Evolutionary conservation across 73 alveolate species (phyloP), one percentile per base, ranked within the genome.

Genomic region (Effrenium voratum): DNA sequence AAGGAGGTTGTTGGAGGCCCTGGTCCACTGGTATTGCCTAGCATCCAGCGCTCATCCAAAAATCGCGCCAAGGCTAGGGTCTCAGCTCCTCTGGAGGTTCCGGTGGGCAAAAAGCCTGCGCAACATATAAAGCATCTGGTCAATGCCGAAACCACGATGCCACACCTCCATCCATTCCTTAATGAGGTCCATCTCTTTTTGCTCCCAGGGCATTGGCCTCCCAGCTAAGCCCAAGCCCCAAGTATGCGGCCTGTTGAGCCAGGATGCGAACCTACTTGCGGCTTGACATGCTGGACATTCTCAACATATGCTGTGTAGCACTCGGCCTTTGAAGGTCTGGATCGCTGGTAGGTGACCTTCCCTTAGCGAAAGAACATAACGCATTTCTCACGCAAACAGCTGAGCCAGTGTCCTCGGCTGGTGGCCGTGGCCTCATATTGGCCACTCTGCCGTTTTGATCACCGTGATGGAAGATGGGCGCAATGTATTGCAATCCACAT

Each of bases 131-230:
- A 52, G 63, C 63, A 52, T 19, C 8, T 12, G 8, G 8, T 19
- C 63, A 52, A 12, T 52, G 8, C 63, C 63, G 19, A 19, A 52
- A 52, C 63, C 8, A 52, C 8, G 82, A 36, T 38, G 24, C 47
- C 68, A 8, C 46, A 43, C 94, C 94, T 85, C 82, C 94, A 85
- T 85, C 94, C 94, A 85, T 82, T 85, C 94, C 49, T 68, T 66
- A 15, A 68, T 82, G 12, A 85, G 82, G 70, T 85, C 94, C 94
- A 85, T 85, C 82, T 85, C 94, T 41, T 82, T 44, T 60, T 85
- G 80, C 60, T 85, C 94, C 94, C 94, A 85, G 32, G 94, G 94
- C 94, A 85, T 85, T 24, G 94, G 66, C 94, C 94, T 85, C 40
- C 28, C 75, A 26, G 45, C 44, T 68, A 34, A 19, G 44, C 6